These are phyloP conservation scores for Yarrowia sp. DNA, from an alignment of 805 yeast species.

Conservation along the genomic window DNA sequence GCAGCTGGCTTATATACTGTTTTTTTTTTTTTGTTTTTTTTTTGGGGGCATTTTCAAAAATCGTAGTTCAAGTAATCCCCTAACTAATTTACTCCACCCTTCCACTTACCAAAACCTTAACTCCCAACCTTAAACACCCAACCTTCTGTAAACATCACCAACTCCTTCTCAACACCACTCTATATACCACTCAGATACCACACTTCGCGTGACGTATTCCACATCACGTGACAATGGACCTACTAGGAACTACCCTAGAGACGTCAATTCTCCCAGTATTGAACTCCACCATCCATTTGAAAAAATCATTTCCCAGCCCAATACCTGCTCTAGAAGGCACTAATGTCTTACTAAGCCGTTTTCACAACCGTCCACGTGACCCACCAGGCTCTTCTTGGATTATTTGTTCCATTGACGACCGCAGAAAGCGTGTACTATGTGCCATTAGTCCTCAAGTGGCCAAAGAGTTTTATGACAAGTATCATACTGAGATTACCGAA, in stretches of 20 bases:
- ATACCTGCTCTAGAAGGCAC: not conserved
- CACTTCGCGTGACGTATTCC: not conserved
- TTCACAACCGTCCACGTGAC: slow-evolving; percentile 18
- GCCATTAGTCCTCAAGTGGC: not conserved
- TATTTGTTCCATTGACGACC: not conserved
- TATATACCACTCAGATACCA: not conserved
- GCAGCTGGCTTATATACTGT: no score
- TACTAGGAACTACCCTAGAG: not conserved
- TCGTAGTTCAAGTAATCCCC: no score
- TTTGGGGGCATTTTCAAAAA: no score
- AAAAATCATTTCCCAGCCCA: not conserved
- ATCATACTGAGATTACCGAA: not conserved
- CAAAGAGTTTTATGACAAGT: not conserved
- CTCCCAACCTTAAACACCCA: no score
- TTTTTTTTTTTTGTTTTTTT: no score
- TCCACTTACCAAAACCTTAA: no score
- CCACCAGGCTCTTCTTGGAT: not conserved
- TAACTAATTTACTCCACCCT: no score
- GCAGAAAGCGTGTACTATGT: not conserved
- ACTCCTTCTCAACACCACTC: no score
- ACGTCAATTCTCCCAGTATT: not conserved
- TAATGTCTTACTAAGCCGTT: not conserved
- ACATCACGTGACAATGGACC: not conserved
- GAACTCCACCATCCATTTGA: slow-evolving; percentile 3
- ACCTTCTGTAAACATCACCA: no score